phyloP scores from a whole-genome alignment of 192 early-diverging fungal genomes.

The Thoreauomyces humboldtii region DNA sequence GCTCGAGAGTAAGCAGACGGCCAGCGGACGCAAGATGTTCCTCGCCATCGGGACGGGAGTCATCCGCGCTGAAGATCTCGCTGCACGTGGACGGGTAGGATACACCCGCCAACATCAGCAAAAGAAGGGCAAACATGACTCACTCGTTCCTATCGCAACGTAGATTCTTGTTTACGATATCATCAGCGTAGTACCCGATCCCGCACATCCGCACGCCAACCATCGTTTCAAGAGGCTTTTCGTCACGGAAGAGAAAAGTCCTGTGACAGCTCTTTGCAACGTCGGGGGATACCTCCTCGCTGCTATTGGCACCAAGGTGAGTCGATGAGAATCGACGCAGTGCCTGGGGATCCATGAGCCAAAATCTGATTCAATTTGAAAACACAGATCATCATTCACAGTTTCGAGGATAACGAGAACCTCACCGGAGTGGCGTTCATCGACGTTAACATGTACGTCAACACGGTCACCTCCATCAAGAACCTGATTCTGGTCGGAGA shows the following conservation, averaged over 20 bases:
- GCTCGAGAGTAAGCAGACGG: conserved; percentile 81
- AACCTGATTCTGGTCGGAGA: conserved; percentile 88
- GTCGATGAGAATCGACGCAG: no score
- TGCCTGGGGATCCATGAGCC: no score
- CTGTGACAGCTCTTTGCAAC: conserved; percentile 81
- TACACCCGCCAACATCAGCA: no score
- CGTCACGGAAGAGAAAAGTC: conserved; percentile 79
- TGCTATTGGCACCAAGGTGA: conserved; percentile 82
- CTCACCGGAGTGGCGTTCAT: conserved; percentile 91
- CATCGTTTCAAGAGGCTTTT: conserved; percentile 85
- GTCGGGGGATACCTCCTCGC: conserved; percentile 84
- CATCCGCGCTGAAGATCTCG: conserved; percentile 87
- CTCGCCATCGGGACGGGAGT: conserved; percentile 86
- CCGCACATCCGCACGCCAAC: conserved; percentile 89
- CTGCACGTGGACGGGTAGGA: conserved; percentile 81
- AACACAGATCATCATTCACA: conserved; percentile 75
- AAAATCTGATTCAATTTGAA: no score
- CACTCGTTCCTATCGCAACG: neutral
- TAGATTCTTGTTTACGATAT: conserved; percentile 90
- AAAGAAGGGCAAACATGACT: no score
- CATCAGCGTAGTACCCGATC: conserved; percentile 95
- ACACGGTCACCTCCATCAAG: conserved; percentile 75
- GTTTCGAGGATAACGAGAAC: conserved; percentile 70
- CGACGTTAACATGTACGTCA: conserved; percentile 90
- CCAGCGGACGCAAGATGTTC: conserved; percentile 79